A percentile compares a stretch with the other conserved stretches of the same genome.
These are phyloP conservation scores for Xylaria grammica DNA, from an alignment of 495 filamentous ascomycete genomes.

Conservation along the genomic window DNA sequence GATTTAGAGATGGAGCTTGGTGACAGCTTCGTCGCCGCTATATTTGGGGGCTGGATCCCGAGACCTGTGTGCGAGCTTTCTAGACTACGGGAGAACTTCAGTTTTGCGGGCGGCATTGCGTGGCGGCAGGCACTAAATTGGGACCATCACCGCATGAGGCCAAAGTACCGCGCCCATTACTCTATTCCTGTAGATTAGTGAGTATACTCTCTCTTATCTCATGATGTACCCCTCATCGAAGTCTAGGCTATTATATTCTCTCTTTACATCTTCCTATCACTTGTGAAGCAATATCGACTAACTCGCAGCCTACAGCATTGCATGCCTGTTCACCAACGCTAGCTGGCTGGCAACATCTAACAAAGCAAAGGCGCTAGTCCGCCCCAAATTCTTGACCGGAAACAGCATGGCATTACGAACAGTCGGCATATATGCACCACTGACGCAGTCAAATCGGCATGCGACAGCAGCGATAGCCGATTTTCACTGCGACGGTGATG, in stretches of 20 bases:
- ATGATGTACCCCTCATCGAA: not conserved
- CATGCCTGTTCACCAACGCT: conserved; percentile 30
- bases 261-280: not conserved
- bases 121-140: conserved; percentile 44
- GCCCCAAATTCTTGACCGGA: conserved; percentile 25
- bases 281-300: not conserved
- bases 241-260: not conserved
- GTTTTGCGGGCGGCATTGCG: conserved; percentile 40
- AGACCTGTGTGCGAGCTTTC: conserved; percentile 33
- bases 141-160: conserved; percentile 41
- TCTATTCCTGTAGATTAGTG: conserved; percentile 45
- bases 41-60: conserved; percentile 48
- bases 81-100: conserved; percentile 21
- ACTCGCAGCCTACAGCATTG: conserved; percentile 22
- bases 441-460: conserved; percentile 18
- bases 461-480: conserved; percentile 36
- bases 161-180: conserved; percentile 43
- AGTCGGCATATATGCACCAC: conserved; percentile 21
- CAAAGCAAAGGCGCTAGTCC: conserved; percentile 18
- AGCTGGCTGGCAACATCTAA: conserved; percentile 25
- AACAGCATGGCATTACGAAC: conserved; percentile 21
- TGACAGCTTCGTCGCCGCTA: conserved; percentile 43
- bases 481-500: conserved; percentile 29
- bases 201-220: conserved; percentile 21
- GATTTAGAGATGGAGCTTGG: conserved; percentile 51